These are phyloP conservation scores for Acarospora socialis DNA, from an alignment of 2,329 filamentous ascomycete genomes.

Conservation along the genomic window DNA sequence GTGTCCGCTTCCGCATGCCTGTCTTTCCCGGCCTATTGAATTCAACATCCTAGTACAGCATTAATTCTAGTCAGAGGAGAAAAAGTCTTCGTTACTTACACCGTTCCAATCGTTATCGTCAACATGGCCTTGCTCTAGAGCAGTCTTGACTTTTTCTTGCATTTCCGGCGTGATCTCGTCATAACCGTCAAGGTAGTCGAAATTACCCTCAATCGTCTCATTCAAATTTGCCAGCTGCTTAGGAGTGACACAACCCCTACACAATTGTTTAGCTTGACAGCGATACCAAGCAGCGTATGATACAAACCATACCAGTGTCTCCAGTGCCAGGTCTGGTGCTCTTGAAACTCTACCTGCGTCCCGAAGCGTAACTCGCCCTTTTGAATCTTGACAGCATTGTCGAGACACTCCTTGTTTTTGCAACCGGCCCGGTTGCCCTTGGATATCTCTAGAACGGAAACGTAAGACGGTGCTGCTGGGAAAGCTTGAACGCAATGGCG, in stretches of 20 bases:
- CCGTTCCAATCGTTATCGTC: constrained; percentile 78
- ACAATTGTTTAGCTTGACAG: constrained; percentile 3
- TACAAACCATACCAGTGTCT: constrained; percentile 61
- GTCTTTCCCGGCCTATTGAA: constrained; percentile 54
- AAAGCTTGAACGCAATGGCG: not conserved
- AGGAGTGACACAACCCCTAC: constrained; percentile 80
- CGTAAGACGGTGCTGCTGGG: constrained; percentile 4
- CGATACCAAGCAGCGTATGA: constrained; percentile 2
- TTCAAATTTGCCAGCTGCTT: constrained; percentile 53
- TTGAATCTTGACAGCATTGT: constrained; percentile 50
- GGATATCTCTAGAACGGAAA: constrained; percentile 67
- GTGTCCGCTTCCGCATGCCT: constrained; percentile 41
- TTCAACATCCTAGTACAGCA: constrained; percentile 48
- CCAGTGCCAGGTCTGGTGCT: constrained; percentile 56
- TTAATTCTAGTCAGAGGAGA: not conserved
- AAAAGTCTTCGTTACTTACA: constrained; percentile 39
- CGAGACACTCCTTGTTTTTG: constrained; percentile 59
- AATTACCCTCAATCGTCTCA: constrained; percentile 42
- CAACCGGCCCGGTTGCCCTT: constrained; percentile 59
- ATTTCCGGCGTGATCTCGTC: constrained; percentile 57
- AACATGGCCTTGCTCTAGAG: constrained; percentile 64
- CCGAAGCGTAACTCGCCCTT: constrained; percentile 73
- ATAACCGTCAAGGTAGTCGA: constrained; percentile 61
- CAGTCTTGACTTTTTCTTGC: constrained; percentile 59
- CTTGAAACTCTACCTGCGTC: constrained; percentile 49